Base-by-base conservation (phyloP, 352 stramenopile genomes). In the Globisporangium yorkense region DNA sequence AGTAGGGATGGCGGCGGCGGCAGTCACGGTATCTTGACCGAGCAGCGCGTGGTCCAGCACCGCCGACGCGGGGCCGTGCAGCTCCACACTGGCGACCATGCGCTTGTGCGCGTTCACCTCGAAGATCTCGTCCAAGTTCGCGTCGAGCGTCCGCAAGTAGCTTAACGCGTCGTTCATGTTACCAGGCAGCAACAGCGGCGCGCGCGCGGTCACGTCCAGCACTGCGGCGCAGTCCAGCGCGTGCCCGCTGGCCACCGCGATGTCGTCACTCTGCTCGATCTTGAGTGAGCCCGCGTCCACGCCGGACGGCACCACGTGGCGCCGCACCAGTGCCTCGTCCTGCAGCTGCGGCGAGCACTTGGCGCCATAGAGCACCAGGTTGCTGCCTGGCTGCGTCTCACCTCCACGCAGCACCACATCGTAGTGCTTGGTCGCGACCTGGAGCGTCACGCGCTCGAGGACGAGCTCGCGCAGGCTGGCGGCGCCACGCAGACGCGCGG, bases 361-460 rank as follows among this genome's bases (percentile, higher is more conserved):
- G 20, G 44, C 41, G 16, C 65, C 65, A 45, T 69, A 50, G 16
- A 71, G 47, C 43, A 48, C 62, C 7, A 75, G n/a, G 13, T 67
- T 51, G 10, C 58, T 59, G 5, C 18, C 62, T 3, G 52, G n/a
- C 10, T 54, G 43, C n/a, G 3, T 16, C 51, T 51, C 40, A 35
- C 20, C 53, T 13, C n/a, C 46, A 39, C 21, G 49, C 62, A 65
- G 20, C 40, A 66, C 48, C 6, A 72, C 45, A 3, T 58, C 39
- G 48, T 67, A 68, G 31, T 63, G 55, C 39, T 62, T 63, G 44
- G 57, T 67, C 13, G 56, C 63, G 2, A 67, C 29, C 45, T 65
- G 55, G 12, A 75, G 43, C n/a, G 52, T 41, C 5, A 75, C 37
- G n/a, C 62, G 54, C 48, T 66, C 50, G 10, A 75, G 48, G 35